These are phyloP conservation scores for Mycena pura DNA, from an alignment of 768 basidiomycete genomes.

Conservation along the genomic window DNA sequence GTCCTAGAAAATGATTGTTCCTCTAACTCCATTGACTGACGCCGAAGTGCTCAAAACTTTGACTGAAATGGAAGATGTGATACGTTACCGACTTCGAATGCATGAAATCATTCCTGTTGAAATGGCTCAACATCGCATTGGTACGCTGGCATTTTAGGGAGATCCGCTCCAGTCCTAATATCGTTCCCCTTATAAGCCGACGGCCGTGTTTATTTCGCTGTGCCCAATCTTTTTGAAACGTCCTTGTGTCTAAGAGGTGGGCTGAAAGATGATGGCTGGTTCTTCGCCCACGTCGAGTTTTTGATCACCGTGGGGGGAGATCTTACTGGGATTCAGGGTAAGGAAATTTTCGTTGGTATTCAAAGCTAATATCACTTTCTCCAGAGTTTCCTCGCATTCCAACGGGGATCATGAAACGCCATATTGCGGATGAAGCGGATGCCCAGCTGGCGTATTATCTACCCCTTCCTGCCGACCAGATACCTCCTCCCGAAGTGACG, in stretches of 20 bases:
- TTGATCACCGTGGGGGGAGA: constrained; percentile 77
- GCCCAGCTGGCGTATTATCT: constrained; percentile 70
- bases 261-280: constrained; percentile 79
- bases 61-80: constrained; percentile 73
- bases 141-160: constrained; percentile 41
- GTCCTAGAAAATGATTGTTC: constrained; percentile 70
- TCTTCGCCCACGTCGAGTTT: constrained; percentile 81
- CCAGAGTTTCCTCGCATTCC: constrained; percentile 80
- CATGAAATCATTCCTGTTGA: constrained; percentile 83
- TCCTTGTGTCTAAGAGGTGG: constrained; percentile 79
- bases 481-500: constrained; percentile 48
- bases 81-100: constrained; percentile 81
- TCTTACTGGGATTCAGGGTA: constrained; percentile 74
- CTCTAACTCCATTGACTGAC: constrained; percentile 71
- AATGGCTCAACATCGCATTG: constrained; percentile 75
- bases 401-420: constrained; percentile 63
- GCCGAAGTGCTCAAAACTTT: constrained; percentile 70
- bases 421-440: constrained; percentile 78
- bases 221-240: constrained; percentile 74
- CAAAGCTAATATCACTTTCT: background rate
- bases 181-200: constrained; percentile 54
- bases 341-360: constrained; percentile 3
- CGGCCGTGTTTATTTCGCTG: constrained; percentile 81
- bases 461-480: constrained; percentile 49
- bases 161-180: constrained; percentile 21